phyloP scores from a whole-genome alignment of 2,329 filamentous ascomycete genomes.

The Alternaria infectoria region DNA sequence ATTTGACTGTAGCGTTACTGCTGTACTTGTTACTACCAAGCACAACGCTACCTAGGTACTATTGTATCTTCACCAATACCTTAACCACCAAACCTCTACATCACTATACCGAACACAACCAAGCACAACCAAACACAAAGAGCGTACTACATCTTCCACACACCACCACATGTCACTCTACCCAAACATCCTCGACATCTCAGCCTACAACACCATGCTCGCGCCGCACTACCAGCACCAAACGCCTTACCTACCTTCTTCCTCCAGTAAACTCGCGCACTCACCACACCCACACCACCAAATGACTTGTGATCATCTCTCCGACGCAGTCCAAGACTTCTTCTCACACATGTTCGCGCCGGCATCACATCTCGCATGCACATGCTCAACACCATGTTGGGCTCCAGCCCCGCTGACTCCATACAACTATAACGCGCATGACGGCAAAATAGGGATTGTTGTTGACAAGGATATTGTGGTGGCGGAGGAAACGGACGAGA shows the following conservation, averaged over 20 bases:
- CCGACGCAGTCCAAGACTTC: constrained; percentile 17
- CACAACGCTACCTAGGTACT: no score
- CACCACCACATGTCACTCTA: constrained; percentile 6
- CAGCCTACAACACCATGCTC: neutral
- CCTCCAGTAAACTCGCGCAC: neutral
- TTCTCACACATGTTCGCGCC: constrained; percentile 25
- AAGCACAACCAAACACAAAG: no score
- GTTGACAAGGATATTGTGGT: constrained; percentile 21
- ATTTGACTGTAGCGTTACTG: no score
- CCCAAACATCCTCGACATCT: constrained; percentile 8
- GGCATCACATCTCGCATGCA: constrained; percentile 16
- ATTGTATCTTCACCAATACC: neutral
- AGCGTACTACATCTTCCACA: neutral
- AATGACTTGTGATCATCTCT: constrained; percentile 15
- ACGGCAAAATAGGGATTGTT: constrained; percentile 5
- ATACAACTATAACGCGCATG: neutral
- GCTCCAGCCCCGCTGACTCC: neutral
- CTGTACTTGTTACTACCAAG: no score
- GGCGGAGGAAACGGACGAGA: constrained; percentile 3
- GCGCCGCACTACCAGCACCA: neutral
- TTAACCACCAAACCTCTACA: no score
- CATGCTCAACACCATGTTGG: constrained; percentile 10
- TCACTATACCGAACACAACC: no score
- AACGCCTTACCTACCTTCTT: neutral
- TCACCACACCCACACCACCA: neutral